Base-by-base conservation (phyloP, 441 rosid genomes). In the Sinapis alba region DNA sequence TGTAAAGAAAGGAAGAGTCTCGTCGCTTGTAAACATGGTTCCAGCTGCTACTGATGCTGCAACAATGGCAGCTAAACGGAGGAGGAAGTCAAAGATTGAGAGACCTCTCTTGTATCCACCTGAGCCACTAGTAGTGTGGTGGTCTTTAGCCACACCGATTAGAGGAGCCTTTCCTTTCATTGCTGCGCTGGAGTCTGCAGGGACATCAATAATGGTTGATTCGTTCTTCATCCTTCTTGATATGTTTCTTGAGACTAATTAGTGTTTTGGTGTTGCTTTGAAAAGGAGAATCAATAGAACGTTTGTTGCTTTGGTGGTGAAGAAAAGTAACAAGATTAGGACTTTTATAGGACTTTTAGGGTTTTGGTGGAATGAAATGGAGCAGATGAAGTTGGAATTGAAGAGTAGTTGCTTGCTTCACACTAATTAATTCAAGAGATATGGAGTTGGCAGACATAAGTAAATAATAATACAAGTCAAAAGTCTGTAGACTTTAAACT, bases 1-100 rank as follows among this genome's bases (percentile, higher is more conserved):
- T 27, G 91, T 92, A 86, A 94, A 94, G 80, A 94, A 90, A 0
- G 97, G 97, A 18, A 90, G 92, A 16, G 89, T 81, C 53, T 92
- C 87, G 6, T 86, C 90, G 36, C 94, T 92, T 6, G 92, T 94
- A 51, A 84, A 93, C 97, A 90, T 94, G 23, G 90, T 76, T 11
- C 90, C 83, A 1, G 96, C 86, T 1, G 97, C 94, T 6, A 83
- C 86, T 11, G 86, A 75, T 74, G 88, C 67, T 32, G 89, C 68
- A 50, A 82, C 83, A 2, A 92, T 73, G 47, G 94, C 97, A 2
- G 79, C 84, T 62, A 92, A 30, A 76, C 98, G 88, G 21, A 94
- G 64, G 45, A 94, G 36, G 74, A 92, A 82, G 82, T 94, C 97
- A 54, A 87, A 79, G 34, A 92, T 83, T 18, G 89, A 87, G 68